A percentile compares a stretch with the other conserved stretches of the same genome.
phyloP scores from a whole-genome alignment of 306 rosid species.

The Dicorynia guianensis region DNA sequence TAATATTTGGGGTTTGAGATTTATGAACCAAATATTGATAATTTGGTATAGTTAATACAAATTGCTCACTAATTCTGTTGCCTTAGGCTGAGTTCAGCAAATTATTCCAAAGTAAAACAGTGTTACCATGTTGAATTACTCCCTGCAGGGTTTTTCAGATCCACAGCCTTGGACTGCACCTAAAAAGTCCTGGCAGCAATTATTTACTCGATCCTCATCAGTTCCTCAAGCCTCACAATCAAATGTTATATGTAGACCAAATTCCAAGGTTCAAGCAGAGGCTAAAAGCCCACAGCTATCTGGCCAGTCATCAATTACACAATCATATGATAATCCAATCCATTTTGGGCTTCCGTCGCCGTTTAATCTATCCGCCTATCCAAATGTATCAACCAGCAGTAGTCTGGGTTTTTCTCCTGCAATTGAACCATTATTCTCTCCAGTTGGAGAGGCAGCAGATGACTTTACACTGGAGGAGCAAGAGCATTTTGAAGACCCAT shows the following conservation, averaged over 20 bases:
- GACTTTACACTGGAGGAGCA: slow-evolving; percentile 76
- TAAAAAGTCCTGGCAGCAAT: slow-evolving; percentile 94
- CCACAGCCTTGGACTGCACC: slow-evolving; percentile 71
- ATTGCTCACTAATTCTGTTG: slow-evolving; percentile 5
- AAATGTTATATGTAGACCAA: slow-evolving; percentile 90
- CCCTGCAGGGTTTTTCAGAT: slow-evolving; percentile 78
- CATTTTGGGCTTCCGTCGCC: slow-evolving; percentile 93
- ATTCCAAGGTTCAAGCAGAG: slow-evolving; percentile 71
- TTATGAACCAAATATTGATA: slow-evolving; percentile 1
- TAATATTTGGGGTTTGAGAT: slow-evolving; percentile 3
- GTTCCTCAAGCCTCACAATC: slow-evolving; percentile 64
- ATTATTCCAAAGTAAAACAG: slow-evolving; percentile 27
- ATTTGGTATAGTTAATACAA: slow-evolving; percentile 27
- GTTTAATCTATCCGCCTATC: slow-evolving; percentile 65
- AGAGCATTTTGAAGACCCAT: slow-evolving; percentile 95
- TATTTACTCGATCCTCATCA: slow-evolving; percentile 82
- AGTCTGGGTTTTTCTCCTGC: slow-evolving; percentile 90
- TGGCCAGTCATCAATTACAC: slow-evolving; percentile 64
- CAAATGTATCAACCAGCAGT: slow-evolving; percentile 59
- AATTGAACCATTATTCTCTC: slow-evolving; percentile 74
- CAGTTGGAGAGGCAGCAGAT: slow-evolving; percentile 59
- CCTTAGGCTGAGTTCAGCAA: neutral
- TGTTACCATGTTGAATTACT: slow-evolving; percentile 44
- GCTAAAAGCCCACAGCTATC: slow-evolving; percentile 60
- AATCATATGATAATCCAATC: slow-evolving; percentile 82